These are phyloP conservation scores for Bolboschoenus planiculmis DNA, from an alignment of 176 grass and related monocot genomes.

Conservation along the genomic window DNA sequence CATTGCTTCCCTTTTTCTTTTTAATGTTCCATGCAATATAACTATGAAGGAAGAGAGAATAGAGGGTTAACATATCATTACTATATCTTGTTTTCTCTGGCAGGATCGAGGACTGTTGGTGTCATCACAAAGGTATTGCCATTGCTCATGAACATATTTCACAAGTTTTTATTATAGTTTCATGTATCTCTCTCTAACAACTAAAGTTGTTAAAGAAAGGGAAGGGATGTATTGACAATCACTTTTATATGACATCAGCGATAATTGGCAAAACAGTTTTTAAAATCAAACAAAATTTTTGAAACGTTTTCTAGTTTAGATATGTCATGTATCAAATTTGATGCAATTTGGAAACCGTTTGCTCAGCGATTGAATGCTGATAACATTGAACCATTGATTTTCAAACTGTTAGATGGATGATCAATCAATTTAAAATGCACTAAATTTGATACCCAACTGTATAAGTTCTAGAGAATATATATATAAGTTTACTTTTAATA, in stretches of 20 bases:
- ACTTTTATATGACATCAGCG: not conserved
- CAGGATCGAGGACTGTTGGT: conserved; percentile 88
- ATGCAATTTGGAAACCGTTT: not conserved
- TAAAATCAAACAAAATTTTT: not conserved
- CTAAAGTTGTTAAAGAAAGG: not conserved
- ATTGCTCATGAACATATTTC: not conserved
- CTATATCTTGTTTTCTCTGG: conserved; percentile 23
- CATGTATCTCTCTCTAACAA: not conserved
- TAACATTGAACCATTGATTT: not conserved
- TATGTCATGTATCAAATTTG: not conserved
- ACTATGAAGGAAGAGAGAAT: not conserved
- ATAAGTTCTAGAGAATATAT: too few species aligned
- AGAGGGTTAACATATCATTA: not conserved
- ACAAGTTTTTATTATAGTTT: not conserved
- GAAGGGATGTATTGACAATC: not conserved
- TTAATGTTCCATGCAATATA: not conserved
- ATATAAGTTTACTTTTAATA: too few species aligned
- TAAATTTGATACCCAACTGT: not conserved
- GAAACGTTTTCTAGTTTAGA: not conserved
- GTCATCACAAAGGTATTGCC: conserved; percentile 86
- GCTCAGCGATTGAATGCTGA: not conserved
- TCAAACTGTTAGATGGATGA: not conserved
- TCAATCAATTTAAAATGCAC: not conserved
- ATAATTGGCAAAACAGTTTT: not conserved
- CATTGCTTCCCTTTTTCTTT: conserved; percentile 4